Percentiles rank a stretch among this genome's conserved stretches.
Conservation (phyloP, 768 basidiomycete genomes). For the Lactifluus volemus region DNA sequence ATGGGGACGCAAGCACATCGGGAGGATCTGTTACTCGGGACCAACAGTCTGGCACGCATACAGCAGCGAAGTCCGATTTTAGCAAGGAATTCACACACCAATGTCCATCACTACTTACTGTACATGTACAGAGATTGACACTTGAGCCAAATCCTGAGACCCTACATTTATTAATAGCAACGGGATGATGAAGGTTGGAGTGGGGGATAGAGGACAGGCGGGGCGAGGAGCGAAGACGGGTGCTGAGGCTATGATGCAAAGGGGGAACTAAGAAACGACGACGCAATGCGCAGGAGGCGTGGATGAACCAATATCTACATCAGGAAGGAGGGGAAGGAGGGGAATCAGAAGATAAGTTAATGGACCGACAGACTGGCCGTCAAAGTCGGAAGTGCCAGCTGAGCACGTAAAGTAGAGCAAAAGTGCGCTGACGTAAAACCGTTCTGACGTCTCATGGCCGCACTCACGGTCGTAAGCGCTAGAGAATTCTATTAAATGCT, state of each 20-base stretch:
- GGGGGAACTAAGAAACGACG: constrained; percentile 6
- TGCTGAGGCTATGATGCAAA: neutral
- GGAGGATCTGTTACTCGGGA: neutral
- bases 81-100: too few relatives aligned
- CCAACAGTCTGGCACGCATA: neutral
- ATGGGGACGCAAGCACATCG: neutral
- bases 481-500: too few relatives aligned
- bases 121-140: too few relatives aligned
- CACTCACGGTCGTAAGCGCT: too few relatives aligned
- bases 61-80: neutral
- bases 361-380: constrained; percentile 13
- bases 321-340: constrained; percentile 19
- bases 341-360: constrained; percentile 18
- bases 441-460: too few relatives aligned
- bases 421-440: too few relatives aligned
- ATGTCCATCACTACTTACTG: too few relatives aligned
- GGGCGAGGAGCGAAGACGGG: too few relatives aligned
- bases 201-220: too few relatives aligned
- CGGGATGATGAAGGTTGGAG: neutral
- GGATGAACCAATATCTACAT: constrained; percentile 20
- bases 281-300: constrained; percentile 18
- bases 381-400: too few relatives aligned
- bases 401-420: too few relatives aligned
- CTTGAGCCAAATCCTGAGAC: neutral
- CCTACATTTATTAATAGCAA: neutral